A percentile compares a stretch with the other conserved stretches of the same genome.
These are phyloP conservation scores for Penicillium corylophilum DNA, from an alignment of 2,329 filamentous ascomycete genomes.

Conservation along the genomic window DNA sequence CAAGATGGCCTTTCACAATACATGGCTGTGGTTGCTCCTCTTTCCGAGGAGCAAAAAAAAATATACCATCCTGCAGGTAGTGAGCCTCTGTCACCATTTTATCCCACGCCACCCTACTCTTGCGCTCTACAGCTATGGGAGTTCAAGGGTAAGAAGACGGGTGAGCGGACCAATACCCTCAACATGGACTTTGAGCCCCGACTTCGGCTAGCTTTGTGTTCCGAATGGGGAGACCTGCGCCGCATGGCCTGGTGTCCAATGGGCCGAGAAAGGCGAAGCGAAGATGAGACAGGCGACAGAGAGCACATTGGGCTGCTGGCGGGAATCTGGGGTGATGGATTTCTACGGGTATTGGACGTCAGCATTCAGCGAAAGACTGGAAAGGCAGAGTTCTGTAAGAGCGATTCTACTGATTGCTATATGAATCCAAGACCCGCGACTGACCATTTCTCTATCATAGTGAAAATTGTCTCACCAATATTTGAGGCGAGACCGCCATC, in stretches of 20 bases:
- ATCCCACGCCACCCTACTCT: slow-evolving; percentile 48
- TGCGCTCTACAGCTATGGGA: slow-evolving; percentile 60
- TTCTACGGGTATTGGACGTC: slow-evolving; percentile 56
- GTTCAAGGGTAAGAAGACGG: slow-evolving; percentile 44
- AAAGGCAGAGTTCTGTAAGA: slow-evolving; percentile 35
- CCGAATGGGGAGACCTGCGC: slow-evolving; percentile 57
- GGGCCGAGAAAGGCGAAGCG: slow-evolving; percentile 29
- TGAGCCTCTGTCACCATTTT: slow-evolving; percentile 50
- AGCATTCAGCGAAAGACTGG: slow-evolving; percentile 29
- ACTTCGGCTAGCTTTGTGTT: slow-evolving; percentile 54
- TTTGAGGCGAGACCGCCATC: slow-evolving; percentile 52
- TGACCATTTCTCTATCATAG: slow-evolving; percentile 17
- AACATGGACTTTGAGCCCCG: slow-evolving; percentile 46
- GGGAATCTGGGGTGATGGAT: slow-evolving; percentile 59
- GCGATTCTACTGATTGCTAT: not conserved
- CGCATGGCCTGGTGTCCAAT: slow-evolving; percentile 59
- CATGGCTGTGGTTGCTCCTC: slow-evolving; percentile 51
- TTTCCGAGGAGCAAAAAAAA: slow-evolving; percentile 38
- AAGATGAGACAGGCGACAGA: slow-evolving; percentile 29
- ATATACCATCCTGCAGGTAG: slow-evolving; percentile 27
- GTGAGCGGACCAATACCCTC: slow-evolving; percentile 37
- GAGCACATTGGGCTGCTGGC: slow-evolving; percentile 54
- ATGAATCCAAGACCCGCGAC: not conserved
- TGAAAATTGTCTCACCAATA: slow-evolving; percentile 48
- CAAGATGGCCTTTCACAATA: slow-evolving; percentile 52